Conservation (phyloP, 2,329 filamentous ascomycete species). For the Cladosporium sp. region DNA sequence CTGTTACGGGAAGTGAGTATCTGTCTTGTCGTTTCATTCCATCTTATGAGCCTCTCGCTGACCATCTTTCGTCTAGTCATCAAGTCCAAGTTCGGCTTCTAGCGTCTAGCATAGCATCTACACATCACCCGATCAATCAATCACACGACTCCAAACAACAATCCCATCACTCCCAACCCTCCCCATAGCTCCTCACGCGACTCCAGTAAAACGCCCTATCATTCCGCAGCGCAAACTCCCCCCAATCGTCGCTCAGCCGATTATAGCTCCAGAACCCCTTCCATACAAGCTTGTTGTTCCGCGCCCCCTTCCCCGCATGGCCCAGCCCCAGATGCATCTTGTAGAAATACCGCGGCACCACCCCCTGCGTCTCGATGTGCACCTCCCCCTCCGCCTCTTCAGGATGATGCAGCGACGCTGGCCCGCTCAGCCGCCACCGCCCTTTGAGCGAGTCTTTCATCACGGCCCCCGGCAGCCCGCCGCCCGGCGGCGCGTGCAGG, state of each 20-base stretch:
- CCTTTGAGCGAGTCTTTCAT: slow-evolving; percentile 64
- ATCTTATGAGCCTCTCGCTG: slow-evolving; percentile 2
- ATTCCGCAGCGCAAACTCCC: slow-evolving; percentile 64
- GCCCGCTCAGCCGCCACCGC: slow-evolving; percentile 59
- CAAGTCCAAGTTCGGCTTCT: slow-evolving; percentile 27
- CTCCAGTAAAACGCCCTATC: slow-evolving; percentile 57
- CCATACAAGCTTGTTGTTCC: slow-evolving; percentile 86
- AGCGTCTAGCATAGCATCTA: background rate
- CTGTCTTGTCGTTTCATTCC: background rate
- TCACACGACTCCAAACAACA: background rate
- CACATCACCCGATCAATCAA: background rate
- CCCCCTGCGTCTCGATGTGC: slow-evolving; percentile 80
- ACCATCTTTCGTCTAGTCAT: slow-evolving; percentile 18
- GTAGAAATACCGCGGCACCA: slow-evolving; percentile 72
- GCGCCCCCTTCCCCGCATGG: slow-evolving; percentile 52
- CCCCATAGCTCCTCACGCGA: slow-evolving; percentile 41
- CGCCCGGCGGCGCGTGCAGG: slow-evolving; percentile 40
- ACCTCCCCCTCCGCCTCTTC: slow-evolving; percentile 60
- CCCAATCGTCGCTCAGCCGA: slow-evolving; percentile 82
- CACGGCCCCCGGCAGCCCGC: slow-evolving; percentile 44
- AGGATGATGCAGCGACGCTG: slow-evolving; percentile 21
- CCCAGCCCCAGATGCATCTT: slow-evolving; percentile 70
- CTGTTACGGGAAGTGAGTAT: slow-evolving; percentile 57
- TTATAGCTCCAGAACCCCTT: slow-evolving; percentile 90
- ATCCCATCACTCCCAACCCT: background rate